Conservation (phyloP, 164 flowering plant genomes). For the Piper betle region DNA sequence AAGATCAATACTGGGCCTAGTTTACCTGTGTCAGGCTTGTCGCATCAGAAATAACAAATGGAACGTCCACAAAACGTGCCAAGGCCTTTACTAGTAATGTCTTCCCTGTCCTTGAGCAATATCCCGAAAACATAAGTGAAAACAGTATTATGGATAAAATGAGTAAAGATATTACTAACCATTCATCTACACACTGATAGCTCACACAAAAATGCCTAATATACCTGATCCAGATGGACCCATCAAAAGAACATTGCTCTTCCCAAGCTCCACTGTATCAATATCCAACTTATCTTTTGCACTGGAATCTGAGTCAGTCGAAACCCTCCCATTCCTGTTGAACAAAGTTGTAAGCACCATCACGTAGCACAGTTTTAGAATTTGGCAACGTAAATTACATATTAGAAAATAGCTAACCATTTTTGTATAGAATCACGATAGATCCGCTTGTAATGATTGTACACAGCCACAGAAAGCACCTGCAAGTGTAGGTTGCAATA, state of each 20-base stretch:
- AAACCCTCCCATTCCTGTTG: conserved; percentile 35
- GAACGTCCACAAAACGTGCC: conserved; percentile 89
- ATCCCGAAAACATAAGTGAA: conserved; percentile 11
- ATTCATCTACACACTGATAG: too few species aligned
- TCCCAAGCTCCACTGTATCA: conserved; percentile 84
- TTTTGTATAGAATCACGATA: conserved; percentile 40
- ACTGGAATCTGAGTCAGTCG: conserved; percentile 26
- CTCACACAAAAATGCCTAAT: conserved; percentile 1
- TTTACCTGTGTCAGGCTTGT: conserved; percentile 91
- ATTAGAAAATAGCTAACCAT: conserved; percentile 18
- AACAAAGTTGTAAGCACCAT: conserved; percentile 1
- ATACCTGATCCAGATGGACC: conserved; percentile 99
- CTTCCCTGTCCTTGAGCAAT: conserved; percentile 86
- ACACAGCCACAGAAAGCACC: conserved; percentile 97
- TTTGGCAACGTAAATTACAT: neutral
- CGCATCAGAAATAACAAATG: conserved; percentile 94
- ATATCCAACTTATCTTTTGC: conserved; percentile 29
- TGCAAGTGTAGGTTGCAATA: conserved; percentile 11
- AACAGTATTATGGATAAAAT: conserved; percentile 3
- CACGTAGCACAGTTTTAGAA: neutral
- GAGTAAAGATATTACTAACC: neutral
- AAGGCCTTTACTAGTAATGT: conserved; percentile 93
- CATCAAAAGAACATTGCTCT: conserved; percentile 88
- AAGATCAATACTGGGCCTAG: conserved; percentile 5
- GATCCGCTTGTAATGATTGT: conserved; percentile 91